Evolutionary conservation across 306 rosid species (phyloP), one percentile per base, ranked within the genome.

Genomic region (Begonia fuchsioides): DNA sequence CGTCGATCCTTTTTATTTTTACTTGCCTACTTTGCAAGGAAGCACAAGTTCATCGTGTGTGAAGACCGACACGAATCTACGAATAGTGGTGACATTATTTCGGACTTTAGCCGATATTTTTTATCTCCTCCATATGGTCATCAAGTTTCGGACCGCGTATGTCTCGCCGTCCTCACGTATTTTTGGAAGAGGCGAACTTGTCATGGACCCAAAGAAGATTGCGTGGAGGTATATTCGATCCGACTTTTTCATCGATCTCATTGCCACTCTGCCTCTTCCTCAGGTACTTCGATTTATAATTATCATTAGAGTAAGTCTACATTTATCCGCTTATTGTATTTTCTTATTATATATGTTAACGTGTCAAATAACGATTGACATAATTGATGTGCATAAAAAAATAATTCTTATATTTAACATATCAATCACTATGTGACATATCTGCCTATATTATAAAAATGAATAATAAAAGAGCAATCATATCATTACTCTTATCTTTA

Each of bases 121-220:
- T 60, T 90, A 90, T 65, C 72, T 90, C 54, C 63, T 90, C 66
- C 97, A 90, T 43, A 43, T 90, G 69, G 63, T 90, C 52, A 81
- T 90, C 66, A 90, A 90, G 78, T 84, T 90, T 58, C 72, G 97
- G 57, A 90, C 95, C 9, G 97, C 95, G 11, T 90, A 79, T 70
- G 82, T 84, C 55, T 88, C 97, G 12, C 97, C 97, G 4, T 84
- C 78, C 59, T 76, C 97, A 13, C 80, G 97, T 12, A 84, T 90
- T n/a, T 90, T 90, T 48, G 97, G 97, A 48, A 77, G 93, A 69
- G 97, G 97, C 32, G 97, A 90, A 68, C 95, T 90, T 76, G 95
- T 90, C 52, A 90, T 77, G 95, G 92, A 90, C 64, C 78, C 97
- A 17, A 84, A 64, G 58, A 79, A 83, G 79, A 90, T 90, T 71